Evolutionary conservation across 768 basidiomycete species (phyloP), one percentile per base, ranked within the genome.

Genomic region (Russula brevipes): DNA sequence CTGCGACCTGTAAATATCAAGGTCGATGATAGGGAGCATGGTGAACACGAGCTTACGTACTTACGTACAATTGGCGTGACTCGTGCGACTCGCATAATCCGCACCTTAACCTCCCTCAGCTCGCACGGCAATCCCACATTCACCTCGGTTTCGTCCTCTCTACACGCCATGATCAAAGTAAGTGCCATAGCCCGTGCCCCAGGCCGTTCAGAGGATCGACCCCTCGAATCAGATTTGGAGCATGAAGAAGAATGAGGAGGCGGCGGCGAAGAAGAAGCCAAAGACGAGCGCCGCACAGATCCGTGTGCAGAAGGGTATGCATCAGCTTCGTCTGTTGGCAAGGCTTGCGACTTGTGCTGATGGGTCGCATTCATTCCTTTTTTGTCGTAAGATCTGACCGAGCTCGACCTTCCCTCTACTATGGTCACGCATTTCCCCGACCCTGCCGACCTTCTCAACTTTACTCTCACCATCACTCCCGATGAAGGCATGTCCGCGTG

Each of bases 171-270:
- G 79, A 78, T 80, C 65, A 81, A 80, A 77, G 79, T 78, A 60
- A n/a, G 64, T 46, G 1, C 49, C 62, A 19, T 56, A 30, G 8
- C 42, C 60, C 52, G 46, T 16, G 19, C 39, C 14, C 19, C 11
- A 41, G 31, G 57, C 5, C 11, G 30, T 16, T 24, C 47, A 66
- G 68, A 59, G 50, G 12, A 60, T 51, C 30, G 59, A 64, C 41
- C 69, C 57, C 41, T 7, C 41, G 19, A 33, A 16, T 38, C 68
- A 99, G 97, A 98, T 99, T 72, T 98, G 97, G 89, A 92, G 88
- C 69, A 94, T 99, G 89, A 98, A 98, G 87, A 98, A 98, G 87
- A 91, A 88, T 71, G 94, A 98, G 80, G 93, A 98, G 72, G 91
- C 91, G 60, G 94, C 94, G 59, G 88, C 92, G 6, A 98, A 94